Evolutionary conservation across 1,139 yeast genomes (phyloP).

Genomic region (Pichia sp.): DNA sequence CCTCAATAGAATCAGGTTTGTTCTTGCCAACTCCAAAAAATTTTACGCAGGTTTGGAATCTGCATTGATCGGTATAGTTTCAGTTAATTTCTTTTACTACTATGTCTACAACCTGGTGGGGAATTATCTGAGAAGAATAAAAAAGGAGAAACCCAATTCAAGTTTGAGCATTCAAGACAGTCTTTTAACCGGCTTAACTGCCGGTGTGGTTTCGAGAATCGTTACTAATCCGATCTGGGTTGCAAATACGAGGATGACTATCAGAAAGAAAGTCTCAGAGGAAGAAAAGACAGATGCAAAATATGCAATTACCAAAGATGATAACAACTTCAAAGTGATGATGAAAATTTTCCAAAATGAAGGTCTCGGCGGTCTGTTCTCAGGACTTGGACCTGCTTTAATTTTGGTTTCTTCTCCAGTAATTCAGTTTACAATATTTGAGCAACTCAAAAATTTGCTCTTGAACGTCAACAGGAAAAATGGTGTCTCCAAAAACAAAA

Average conservation of each 20-base stretch:
- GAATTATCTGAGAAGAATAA: slow-evolving; percentile 11
- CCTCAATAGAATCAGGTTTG: slow-evolving; percentile 3
- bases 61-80: slow-evolving; percentile 77
- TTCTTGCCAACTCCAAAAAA: slow-evolving; percentile 5
- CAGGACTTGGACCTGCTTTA: slow-evolving; percentile 83
- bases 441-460: slow-evolving; percentile 67
- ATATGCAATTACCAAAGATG: slow-evolving; percentile 7
- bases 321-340: slow-evolving; percentile 27
- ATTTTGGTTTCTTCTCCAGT: slow-evolving; percentile 82
- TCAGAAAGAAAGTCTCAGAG: slow-evolving; percentile 25
- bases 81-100: slow-evolving; percentile 84
- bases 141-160: slow-evolving; percentile 9
- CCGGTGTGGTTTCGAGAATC: slow-evolving; percentile 80
- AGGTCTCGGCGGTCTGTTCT: slow-evolving; percentile 66
- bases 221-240: slow-evolving; percentile 96
- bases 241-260: slow-evolving; percentile 83
- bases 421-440: slow-evolving; percentile 86
- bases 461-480: slow-evolving; percentile 27
- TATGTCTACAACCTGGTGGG: slow-evolving; percentile 64
- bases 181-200: slow-evolving; percentile 72
- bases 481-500: slow-evolving; percentile 17
- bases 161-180: slow-evolving; percentile 63
- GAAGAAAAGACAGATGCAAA: too few species aligned
- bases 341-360: slow-evolving; percentile 58
- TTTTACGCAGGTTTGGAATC: slow-evolving; percentile 80